Conservation (phyloP, 2,329 filamentous ascomycete genomes). For the Chaetomium strumarium region DNA sequence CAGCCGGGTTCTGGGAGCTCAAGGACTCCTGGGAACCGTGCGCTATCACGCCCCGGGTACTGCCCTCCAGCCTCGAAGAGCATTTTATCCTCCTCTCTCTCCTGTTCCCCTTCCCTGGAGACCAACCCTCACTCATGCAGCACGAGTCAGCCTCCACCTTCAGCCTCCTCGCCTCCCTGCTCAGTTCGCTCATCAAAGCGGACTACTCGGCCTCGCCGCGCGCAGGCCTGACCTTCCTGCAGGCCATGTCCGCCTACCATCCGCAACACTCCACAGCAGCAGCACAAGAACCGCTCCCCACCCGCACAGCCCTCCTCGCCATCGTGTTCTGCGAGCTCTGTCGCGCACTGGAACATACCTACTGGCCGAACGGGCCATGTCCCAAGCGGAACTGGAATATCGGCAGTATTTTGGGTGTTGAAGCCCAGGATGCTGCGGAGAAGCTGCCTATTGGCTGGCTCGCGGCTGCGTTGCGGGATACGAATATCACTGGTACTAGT, state of each 20-base stretch:
- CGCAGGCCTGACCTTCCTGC: conserved; percentile 13
- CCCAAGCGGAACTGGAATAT: too few relatives aligned
- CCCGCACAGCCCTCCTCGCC: not conserved
- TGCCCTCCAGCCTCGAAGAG: not conserved
- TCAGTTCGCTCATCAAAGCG: conserved; percentile 2
- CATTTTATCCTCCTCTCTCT: conserved; percentile 13
- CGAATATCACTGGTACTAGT: not conserved
- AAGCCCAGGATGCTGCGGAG: not conserved
- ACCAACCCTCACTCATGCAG: not conserved
- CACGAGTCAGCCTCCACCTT: not conserved
- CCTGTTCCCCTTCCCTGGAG: conserved; percentile 6
- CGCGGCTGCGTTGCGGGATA: not conserved
- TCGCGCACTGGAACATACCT: conserved; percentile 5
- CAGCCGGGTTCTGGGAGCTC: conserved; percentile 2
- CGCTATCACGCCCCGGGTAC: not conserved
- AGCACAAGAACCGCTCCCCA: not conserved
- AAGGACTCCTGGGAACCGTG: not conserved
- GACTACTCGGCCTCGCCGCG: conserved; percentile 4
- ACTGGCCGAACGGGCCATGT: not conserved
- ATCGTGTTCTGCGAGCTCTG: conserved; percentile 18
- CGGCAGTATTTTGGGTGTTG: not conserved
- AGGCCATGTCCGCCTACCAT: conserved; percentile 3
- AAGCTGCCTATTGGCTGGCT: not conserved
- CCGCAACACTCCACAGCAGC: not conserved
- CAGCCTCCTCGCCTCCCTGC: conserved; percentile 1